A percentile compares a stretch with the other conserved stretches of the same genome.
These are phyloP conservation scores for Elsinoe fawcettii DNA, from an alignment of 2,329 filamentous ascomycete genomes.

Conservation along the genomic window DNA sequence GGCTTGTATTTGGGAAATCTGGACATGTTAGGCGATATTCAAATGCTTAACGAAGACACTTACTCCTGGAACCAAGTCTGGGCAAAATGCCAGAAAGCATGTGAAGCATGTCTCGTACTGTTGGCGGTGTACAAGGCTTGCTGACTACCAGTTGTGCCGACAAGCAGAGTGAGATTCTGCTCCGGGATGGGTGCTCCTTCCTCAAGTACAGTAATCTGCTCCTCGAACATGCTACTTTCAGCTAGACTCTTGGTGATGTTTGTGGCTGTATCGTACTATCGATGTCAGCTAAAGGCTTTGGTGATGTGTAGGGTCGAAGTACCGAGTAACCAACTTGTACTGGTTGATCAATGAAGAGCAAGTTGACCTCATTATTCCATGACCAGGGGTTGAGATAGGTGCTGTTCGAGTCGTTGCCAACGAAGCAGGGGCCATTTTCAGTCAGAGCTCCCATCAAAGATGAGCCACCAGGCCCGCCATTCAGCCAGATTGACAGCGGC, in stretches of 20 bases:
- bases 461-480: constrained; percentile 49
- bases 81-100: constrained; percentile 55
- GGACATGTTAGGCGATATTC: neutral
- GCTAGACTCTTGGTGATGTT: constrained; percentile 26
- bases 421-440: constrained; percentile 48
- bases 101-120: constrained; percentile 26
- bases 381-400: constrained; percentile 49
- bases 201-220: constrained; percentile 29
- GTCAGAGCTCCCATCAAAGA: constrained; percentile 43
- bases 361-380: constrained; percentile 49
- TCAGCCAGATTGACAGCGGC: constrained; percentile 50
- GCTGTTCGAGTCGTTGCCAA: constrained; percentile 46
- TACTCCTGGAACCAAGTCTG: constrained; percentile 42
- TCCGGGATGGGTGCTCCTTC: constrained; percentile 21
- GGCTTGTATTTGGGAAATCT: constrained; percentile 29
- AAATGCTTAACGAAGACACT: neutral
- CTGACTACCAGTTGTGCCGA: constrained; percentile 54
- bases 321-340: constrained; percentile 47
- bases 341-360: constrained; percentile 59
- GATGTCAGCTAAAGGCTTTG: neutral
- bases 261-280: constrained; percentile 22
- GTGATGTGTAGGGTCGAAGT: neutral
- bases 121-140: constrained; percentile 30
- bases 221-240: constrained; percentile 18
- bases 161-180: constrained; percentile 26